These are phyloP conservation scores for Tolypocladium pustulatum DNA, from an alignment of 2,329 filamentous ascomycete species.

Conservation along the genomic window DNA sequence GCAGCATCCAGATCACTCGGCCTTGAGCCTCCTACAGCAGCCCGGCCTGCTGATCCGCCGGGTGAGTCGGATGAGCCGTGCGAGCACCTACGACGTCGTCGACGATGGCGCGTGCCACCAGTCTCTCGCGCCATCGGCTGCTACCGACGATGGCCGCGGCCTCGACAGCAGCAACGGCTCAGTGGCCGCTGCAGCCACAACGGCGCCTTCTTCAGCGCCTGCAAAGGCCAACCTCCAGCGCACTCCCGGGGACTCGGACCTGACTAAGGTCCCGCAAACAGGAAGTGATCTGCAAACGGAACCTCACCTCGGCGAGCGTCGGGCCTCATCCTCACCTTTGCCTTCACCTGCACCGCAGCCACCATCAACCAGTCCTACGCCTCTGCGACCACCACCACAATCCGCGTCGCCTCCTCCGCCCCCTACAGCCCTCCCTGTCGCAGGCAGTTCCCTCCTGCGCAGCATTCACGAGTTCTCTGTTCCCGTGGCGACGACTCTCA, in stretches of 20 bases:
- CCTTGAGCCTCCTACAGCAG: slow-evolving; percentile 4
- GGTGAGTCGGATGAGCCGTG: not conserved
- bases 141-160: not conserved
- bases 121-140: not conserved
- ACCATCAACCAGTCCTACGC: not conserved
- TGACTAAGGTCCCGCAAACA: not conserved
- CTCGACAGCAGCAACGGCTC: not conserved
- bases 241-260: not conserved
- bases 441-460: not conserved
- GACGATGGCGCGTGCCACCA: not conserved
- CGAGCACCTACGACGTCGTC: not conserved
- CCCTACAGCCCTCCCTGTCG: not conserved
- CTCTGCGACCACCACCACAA: slow-evolving; percentile 2
- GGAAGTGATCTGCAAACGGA: not conserved
- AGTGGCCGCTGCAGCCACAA: not conserved
- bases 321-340: slow-evolving; percentile 4
- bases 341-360: not conserved
- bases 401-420: not conserved
- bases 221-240: not conserved
- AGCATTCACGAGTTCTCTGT: slow-evolving; percentile 2
- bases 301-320: not conserved
- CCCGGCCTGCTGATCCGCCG: slow-evolving; percentile 2
- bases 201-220: not conserved
- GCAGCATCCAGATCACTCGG: slow-evolving; percentile 4
- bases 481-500: not conserved